Conservation (phyloP, 2,329 filamentous ascomycete species). For the Aspergillus intermedius region DNA sequence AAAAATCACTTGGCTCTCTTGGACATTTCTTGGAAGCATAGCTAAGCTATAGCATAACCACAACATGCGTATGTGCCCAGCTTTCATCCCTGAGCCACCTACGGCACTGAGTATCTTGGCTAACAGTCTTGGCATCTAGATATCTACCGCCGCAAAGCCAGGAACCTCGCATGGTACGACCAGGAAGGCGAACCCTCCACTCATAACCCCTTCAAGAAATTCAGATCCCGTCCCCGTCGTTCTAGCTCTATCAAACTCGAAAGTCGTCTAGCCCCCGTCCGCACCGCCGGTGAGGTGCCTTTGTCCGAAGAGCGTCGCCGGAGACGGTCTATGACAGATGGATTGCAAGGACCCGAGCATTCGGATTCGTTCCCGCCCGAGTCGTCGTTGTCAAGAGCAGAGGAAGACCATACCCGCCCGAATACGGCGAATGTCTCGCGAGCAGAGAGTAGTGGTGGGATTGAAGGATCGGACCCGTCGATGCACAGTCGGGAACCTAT, state of each 20-base stretch:
- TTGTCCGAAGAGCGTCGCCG: constrained; percentile 18
- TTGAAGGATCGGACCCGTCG: constrained; percentile 14
- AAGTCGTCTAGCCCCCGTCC: constrained; percentile 14
- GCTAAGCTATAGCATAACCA: not conserved
- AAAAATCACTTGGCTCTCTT: too few species aligned
- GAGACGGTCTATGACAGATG: constrained; percentile 18
- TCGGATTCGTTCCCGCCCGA: constrained; percentile 20
- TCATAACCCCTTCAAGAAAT: constrained; percentile 39
- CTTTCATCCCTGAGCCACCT: not conserved
- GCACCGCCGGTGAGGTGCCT: constrained; percentile 19
- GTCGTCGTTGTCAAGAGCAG: constrained; percentile 6
- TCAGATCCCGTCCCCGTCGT: constrained; percentile 22
- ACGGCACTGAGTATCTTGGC: not conserved
- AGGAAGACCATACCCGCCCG: constrained; percentile 13
- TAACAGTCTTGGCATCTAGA: constrained; percentile 20
- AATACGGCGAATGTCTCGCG: constrained; percentile 1
- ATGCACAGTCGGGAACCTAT: constrained; percentile 26
- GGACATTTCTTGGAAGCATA: too few species aligned
- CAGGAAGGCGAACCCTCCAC: constrained; percentile 30
- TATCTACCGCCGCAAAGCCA: constrained; percentile 33
- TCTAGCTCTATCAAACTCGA: constrained; percentile 27
- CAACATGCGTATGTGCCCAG: constrained; percentile 4
- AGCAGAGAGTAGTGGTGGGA: constrained; percentile 11
- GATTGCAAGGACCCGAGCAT: constrained; percentile 17
- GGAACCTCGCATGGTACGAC: constrained; percentile 37